These are phyloP conservation scores for Vaccinium darrowii DNA, from an alignment of 148 eudicot genomes.

Conservation along the genomic window DNA sequence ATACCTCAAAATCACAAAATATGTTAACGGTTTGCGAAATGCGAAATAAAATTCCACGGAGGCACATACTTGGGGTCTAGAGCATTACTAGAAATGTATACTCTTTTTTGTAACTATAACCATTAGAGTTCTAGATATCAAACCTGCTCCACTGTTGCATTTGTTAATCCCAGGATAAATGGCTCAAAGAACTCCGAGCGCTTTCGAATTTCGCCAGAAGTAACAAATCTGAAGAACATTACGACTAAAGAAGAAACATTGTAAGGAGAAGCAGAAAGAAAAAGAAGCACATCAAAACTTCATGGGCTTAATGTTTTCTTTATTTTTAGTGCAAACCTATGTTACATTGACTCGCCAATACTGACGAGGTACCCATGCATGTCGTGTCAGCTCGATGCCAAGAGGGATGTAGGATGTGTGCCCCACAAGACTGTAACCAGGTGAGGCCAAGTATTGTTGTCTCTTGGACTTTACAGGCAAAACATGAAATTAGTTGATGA, in stretches of 20 bases:
- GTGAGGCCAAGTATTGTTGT: background rate
- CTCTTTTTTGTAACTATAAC: background rate
- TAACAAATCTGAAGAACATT: conserved; percentile 96
- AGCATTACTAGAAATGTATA: background rate
- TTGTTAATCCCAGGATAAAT: conserved; percentile 80
- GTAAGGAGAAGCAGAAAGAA: conserved; percentile 24
- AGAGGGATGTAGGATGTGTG: background rate
- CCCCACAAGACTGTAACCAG: background rate
- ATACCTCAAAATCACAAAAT: background rate
- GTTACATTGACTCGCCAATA: background rate
- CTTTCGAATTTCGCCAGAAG: conserved; percentile 86
- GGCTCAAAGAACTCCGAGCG: conserved; percentile 94
- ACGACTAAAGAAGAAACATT: conserved; percentile 59
- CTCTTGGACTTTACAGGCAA: background rate
- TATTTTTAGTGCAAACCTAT: background rate
- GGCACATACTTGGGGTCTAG: background rate
- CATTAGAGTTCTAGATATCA: conserved; percentile 6
- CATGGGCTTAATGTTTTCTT: background rate
- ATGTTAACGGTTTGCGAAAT: background rate
- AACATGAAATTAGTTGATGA: background rate
- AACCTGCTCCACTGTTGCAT: conserved; percentile 92
- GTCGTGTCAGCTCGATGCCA: background rate
- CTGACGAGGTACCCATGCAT: background rate
- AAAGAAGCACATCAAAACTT: conserved; percentile 9
- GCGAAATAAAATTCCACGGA: background rate